Evolutionary conservation across 768 basidiomycete genomes (phyloP), one percentile per base, ranked within the genome.

Genomic region (Lentinula raphanica): DNA sequence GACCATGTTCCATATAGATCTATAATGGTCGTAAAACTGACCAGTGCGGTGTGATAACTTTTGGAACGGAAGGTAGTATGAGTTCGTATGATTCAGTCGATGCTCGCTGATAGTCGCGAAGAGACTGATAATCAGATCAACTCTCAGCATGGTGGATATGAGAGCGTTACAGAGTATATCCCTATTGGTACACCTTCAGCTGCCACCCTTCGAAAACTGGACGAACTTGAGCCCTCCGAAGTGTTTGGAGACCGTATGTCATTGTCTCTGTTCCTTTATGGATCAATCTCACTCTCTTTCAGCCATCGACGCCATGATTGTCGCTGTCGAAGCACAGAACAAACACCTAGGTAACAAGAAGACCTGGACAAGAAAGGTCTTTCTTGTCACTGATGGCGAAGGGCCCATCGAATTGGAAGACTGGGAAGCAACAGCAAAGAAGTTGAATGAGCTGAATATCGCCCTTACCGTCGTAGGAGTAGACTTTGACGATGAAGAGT

Each of bases 1-100:
- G 42, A 23, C 13, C 5, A 15, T 38, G 21, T 17, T 54, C 50
- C 45, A 54, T 40, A 48, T 62, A 98, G 95, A 94, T 98, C 63
- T 94, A 86, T 67, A 85, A 90, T 63, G 90, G 88, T 13, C 80
- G 95, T 40, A 97, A 96, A 76, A 98, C 95, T 9, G 95, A 96
- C 67, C 86, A 92, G 67, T 92, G 93, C 67, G 92, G 93, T n/a
- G 83, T 98, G 28, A 80, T 97, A 48, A 72, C 87, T 2, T 94
- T 93, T 65, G 95, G 92, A n/a, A 84, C 88, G 2, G 85, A 92
- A 69, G 83, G 93, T 78, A 62, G 45, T 58, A n/a, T 12, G n/a
- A 13, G 4, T 7, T n/a, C 31, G 44, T 27, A 13, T 21, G 23
- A 45, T 8, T 23, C 51, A 11, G 15, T 27, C 12, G n/a, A 36